Evolutionary conservation across 1,284 basidiomycete genomes (phyloP), one percentile per base, ranked within the genome.

Genomic region (Ganoderma resinaceum): DNA sequence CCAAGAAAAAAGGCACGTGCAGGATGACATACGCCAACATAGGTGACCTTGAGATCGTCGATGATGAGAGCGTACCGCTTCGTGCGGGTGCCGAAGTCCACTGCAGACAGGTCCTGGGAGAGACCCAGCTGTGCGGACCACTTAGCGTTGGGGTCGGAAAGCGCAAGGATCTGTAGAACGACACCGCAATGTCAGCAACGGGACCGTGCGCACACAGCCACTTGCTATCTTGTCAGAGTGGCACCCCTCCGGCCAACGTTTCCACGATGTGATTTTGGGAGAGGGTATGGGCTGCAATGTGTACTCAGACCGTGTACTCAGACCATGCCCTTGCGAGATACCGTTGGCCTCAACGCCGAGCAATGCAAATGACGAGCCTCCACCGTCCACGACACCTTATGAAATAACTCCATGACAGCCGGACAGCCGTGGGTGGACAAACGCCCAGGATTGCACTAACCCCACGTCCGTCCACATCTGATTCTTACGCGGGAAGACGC

Each of bases 81-180:
- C 53, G 92, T 92, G 63, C 94, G 89, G 62, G 82, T 76, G 58
- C 93, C 91, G 62, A 94, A 81, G 61, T 92, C 91, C 62, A 94
- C 80, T n/a, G 73, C 76, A 23, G 84, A 82, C 31, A 93, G 82
- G 77, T 94, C 92, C 68, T 88, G 69, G 57, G 82, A 81, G 63
- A 93, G 85, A 29, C 90, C 91, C 53, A 94, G 79, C 52, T 81
- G 76, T 60, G 82, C 81, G 62, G 91, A 90, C 90, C 91, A 95
- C 69, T 83, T 78, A 29, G 88, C 88, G 68, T 86, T 78, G 35
- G 84, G 75, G 78, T 95, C 94, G 52, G 89, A 88, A 73, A 93
- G 85, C 29, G 62, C 88, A 82, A 76, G 60, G 64, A 66, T 93
- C 75, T 78, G 93, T 29, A n/a, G 6, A 43, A 49, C 23, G 49